Evolutionary conservation across 192 early-diverging fungal genomes (phyloP).

Genomic region (Funneliformis geosporum): DNA sequence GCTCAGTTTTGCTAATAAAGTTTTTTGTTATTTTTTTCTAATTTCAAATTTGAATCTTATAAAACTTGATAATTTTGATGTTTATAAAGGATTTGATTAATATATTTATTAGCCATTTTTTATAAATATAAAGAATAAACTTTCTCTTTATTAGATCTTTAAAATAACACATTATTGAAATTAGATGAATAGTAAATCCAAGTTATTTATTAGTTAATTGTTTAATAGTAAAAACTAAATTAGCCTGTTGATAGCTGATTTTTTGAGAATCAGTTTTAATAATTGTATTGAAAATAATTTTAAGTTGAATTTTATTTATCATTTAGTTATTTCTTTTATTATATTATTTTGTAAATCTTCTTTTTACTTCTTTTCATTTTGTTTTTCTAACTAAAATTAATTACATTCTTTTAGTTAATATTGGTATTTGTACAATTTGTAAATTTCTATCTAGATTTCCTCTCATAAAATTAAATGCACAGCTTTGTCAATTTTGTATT

Average conservation of each 20-base stretch:
- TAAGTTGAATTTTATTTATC: no score
- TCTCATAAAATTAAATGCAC: no score
- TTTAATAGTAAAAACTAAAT: background rate
- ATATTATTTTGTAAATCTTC: no score
- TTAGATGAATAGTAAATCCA: background rate
- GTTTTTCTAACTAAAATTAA: no score
- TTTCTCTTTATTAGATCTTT: background rate
- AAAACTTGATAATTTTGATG: background rate
- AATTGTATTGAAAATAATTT: no score
- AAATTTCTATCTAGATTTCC: no score
- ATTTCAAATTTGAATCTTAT: background rate
- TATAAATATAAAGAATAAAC: background rate
- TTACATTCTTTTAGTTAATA: no score
- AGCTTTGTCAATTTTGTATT: no score
- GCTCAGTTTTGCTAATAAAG: background rate
- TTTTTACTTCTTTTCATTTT: no score
- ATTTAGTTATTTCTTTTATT: no score
- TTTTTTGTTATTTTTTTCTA: background rate
- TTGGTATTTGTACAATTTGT: no score
- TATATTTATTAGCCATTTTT: background rate
- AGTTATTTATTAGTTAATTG: background rate
- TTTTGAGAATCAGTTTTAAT: no score
- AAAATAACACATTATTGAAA: background rate
- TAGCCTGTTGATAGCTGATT: background rate
- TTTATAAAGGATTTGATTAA: constrained; percentile 2